phyloP scores from a whole-genome alignment of 164 flowering plant genomes.

The Vitis cinerea region DNA sequence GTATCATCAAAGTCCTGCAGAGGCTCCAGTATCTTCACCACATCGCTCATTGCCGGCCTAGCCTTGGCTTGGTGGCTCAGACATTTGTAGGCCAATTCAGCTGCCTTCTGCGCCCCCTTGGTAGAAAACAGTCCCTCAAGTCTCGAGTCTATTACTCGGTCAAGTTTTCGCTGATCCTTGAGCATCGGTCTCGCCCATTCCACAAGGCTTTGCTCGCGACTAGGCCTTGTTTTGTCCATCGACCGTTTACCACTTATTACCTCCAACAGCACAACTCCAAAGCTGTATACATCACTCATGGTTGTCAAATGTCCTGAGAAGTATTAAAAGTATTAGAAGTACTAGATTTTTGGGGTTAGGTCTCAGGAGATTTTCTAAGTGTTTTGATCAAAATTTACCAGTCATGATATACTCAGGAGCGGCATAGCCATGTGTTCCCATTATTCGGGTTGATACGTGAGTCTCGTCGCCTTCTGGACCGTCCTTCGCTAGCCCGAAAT shows the following conservation, averaged over 20 bases:
- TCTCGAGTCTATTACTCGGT: conserved; percentile 23
- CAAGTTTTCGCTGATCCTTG: conserved; percentile 19
- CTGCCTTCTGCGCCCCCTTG: conserved; percentile 25
- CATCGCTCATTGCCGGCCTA: conserved; percentile 23
- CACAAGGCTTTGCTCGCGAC: conserved; percentile 24
- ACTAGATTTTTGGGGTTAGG: conserved; percentile 50
- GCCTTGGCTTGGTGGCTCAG: conserved; percentile 23
- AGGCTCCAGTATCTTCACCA: conserved; percentile 27
- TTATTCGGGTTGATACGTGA: conserved; percentile 24
- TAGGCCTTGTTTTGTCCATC: conserved; percentile 16
- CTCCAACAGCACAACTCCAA: conserved; percentile 35
- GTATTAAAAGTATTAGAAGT: conserved; percentile 14
- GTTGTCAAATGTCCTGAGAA: conserved; percentile 21
- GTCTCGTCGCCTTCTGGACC: conserved; percentile 34
- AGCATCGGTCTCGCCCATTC: conserved; percentile 29
- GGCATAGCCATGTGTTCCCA: conserved; percentile 37
- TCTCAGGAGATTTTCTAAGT: neutral
- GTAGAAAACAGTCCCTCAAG: conserved; percentile 22
- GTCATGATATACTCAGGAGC: conserved; percentile 35
- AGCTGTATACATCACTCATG: conserved; percentile 38
- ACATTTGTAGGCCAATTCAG: conserved; percentile 29
- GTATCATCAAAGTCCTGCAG: conserved; percentile 21
- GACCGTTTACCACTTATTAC: conserved; percentile 28
- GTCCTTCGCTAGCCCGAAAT: conserved; percentile 35
- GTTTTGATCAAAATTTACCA: conserved; percentile 17